Percentiles rank a stretch among this genome's conserved stretches.
Evolutionary conservation across 163 green algal genomes (phyloP).

Genomic region (Volvox carteri): DNA sequence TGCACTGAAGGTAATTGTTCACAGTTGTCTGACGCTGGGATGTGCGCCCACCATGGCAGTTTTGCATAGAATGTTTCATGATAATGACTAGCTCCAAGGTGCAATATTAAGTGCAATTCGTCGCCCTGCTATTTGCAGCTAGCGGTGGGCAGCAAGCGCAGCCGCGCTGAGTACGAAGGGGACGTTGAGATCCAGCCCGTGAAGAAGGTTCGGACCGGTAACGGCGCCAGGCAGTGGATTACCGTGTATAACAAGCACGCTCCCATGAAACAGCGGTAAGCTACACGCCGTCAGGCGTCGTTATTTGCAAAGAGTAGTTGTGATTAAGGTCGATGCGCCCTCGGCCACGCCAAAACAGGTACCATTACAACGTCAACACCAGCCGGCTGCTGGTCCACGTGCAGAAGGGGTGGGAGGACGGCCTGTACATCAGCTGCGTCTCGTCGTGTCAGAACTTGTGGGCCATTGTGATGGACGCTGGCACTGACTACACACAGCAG

Average conservation of each 20-base stretch:
- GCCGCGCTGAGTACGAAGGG: slow-evolving; percentile 74
- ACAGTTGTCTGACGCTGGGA: too few species aligned
- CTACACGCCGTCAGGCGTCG: too few species aligned
- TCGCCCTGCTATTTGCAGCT: neutral
- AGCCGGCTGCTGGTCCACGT: slow-evolving; percentile 95
- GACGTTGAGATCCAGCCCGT: slow-evolving; percentile 71
- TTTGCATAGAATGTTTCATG: too few species aligned
- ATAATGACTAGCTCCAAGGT: too few species aligned
- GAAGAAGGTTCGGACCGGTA: slow-evolving; percentile 84
- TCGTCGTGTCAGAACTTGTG: slow-evolving; percentile 93
- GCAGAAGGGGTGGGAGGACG: slow-evolving; percentile 98
- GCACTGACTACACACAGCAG: slow-evolving; percentile 91
- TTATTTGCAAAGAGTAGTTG: too few species aligned
- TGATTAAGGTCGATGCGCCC: too few species aligned
- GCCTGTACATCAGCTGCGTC: slow-evolving; percentile 93
- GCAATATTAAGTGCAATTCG: too few species aligned
- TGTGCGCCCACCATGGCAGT: too few species aligned
- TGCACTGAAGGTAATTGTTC: slow-evolving; percentile 52
- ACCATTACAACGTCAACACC: slow-evolving; percentile 99
- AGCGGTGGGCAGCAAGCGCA: slow-evolving; percentile 96
- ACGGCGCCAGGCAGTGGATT: slow-evolving; percentile 99
- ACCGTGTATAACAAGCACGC: slow-evolving; percentile 99
- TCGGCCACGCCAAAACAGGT: slow-evolving; percentile 78
- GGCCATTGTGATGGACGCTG: slow-evolving; percentile 97
- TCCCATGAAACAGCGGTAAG: slow-evolving; percentile 95